Conservation (phyloP, 352 stramenopile species). For the Lagenidium sp. region DNA sequence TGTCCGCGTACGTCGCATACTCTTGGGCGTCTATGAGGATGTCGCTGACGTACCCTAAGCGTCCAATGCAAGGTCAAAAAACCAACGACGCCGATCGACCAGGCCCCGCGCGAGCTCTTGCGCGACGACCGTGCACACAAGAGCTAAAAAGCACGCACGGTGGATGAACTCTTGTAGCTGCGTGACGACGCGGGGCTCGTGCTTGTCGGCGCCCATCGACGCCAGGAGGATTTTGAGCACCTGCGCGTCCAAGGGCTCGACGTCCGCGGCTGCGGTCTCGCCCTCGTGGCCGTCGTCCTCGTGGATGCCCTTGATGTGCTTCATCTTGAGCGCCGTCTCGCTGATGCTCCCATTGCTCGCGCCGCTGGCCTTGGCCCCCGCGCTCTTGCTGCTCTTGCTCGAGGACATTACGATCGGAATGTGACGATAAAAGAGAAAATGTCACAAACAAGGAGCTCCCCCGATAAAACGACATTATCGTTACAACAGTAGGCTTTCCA, state of each 20-base stretch:
- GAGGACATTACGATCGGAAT: neutral
- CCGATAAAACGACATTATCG: too few relatives aligned
- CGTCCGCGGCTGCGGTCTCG: slow-evolving; percentile 26
- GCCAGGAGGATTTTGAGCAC: slow-evolving; percentile 52
- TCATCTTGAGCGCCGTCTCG: slow-evolving; percentile 32
- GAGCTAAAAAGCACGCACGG: slow-evolving; percentile 23
- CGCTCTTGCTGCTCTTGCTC: slow-evolving; percentile 1
- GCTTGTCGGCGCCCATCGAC: slow-evolving; percentile 75
- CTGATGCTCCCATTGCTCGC: slow-evolving; percentile 14
- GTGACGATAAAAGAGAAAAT: neutral
- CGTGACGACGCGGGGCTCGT: slow-evolving; percentile 67
- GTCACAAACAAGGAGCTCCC: too few relatives aligned
- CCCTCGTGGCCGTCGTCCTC: slow-evolving; percentile 47
- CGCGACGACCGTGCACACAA: too few relatives aligned
- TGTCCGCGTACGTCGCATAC: slow-evolving; percentile 72
- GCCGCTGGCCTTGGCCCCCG: neutral
- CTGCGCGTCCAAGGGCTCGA: slow-evolving; percentile 48
- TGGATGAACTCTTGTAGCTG: slow-evolving; percentile 83
- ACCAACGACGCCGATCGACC: neutral
- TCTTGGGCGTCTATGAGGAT: slow-evolving; percentile 81
- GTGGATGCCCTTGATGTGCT: slow-evolving; percentile 47
- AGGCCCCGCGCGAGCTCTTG: too few relatives aligned
- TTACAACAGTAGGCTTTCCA: too few relatives aligned
- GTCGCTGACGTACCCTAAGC: slow-evolving; percentile 67
- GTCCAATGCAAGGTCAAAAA: neutral